phyloP scores from a whole-genome alignment of 148 eudicot species.

The Cornus controversa region DNA sequence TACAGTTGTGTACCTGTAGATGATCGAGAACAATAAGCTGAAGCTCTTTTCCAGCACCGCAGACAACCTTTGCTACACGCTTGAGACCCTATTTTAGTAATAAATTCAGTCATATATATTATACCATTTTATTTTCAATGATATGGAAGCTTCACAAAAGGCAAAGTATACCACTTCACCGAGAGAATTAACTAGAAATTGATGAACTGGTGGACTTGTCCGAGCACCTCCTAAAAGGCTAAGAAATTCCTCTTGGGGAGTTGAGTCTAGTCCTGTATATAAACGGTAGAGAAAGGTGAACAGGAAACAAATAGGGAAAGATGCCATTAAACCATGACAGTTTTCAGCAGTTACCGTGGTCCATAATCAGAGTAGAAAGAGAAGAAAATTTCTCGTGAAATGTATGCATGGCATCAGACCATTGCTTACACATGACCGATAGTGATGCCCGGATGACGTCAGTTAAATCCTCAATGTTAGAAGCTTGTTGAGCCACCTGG shows the following conservation, averaged over 20 bases:
- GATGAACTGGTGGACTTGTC: slow-evolving; percentile 95
- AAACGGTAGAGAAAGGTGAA: slow-evolving; percentile 16
- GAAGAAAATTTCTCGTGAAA: slow-evolving; percentile 84
- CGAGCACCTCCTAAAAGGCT: slow-evolving; percentile 96
- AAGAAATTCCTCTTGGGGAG: slow-evolving; percentile 87
- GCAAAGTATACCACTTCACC: slow-evolving; percentile 75
- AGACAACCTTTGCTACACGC: slow-evolving; percentile 76
- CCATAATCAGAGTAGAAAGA: slow-evolving; percentile 67
- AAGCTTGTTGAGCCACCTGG: slow-evolving; percentile 97
- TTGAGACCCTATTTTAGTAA: slow-evolving; percentile 68
- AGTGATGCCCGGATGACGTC: slow-evolving; percentile 85
- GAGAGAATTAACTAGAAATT: slow-evolving; percentile 89
- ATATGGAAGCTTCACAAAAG: slow-evolving; percentile 4
- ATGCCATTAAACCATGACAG: background rate
- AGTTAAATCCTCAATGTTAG: slow-evolving; percentile 79
- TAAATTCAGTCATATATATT: slow-evolving; percentile 13
- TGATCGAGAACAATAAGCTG: slow-evolving; percentile 84
- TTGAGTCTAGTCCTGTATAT: slow-evolving; percentile 70
- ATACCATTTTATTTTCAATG: slow-evolving; percentile 1
- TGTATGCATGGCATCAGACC: slow-evolving; percentile 85
- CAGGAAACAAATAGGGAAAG: slow-evolving; percentile 16
- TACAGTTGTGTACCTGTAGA: slow-evolving; percentile 61
- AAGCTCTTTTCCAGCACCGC: slow-evolving; percentile 86
- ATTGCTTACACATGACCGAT: slow-evolving; percentile 90
- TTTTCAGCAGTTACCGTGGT: slow-evolving; percentile 60